Conservation (phyloP, 345 rosid genomes). For the Salix caprea region DNA sequence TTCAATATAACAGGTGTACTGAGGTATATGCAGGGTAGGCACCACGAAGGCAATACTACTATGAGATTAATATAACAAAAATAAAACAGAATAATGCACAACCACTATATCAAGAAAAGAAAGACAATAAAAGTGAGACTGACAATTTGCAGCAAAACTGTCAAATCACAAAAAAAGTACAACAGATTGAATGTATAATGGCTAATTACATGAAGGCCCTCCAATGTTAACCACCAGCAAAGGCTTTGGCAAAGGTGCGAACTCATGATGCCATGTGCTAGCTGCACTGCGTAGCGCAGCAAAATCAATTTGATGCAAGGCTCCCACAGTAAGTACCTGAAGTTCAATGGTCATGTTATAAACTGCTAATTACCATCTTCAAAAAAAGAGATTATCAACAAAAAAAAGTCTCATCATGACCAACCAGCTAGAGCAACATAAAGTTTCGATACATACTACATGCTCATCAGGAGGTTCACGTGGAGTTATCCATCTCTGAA, state of each 20-base stretch:
- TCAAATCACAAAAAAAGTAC: not conserved
- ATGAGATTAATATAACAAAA: not conserved
- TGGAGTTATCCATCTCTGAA: slow-evolving; percentile 79
- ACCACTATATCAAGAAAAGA: not conserved
- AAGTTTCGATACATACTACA: slow-evolving; percentile 47
- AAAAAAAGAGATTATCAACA: not conserved
- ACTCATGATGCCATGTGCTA: slow-evolving; percentile 81
- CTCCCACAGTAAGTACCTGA: slow-evolving; percentile 85
- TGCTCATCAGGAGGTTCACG: slow-evolving; percentile 67
- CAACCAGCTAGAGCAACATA: slow-evolving; percentile 1
- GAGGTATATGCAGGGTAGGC: not conserved
- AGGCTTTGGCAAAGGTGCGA: slow-evolving; percentile 88
- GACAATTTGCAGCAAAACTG: not conserved
- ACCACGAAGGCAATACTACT: not conserved
- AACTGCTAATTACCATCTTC: not conserved
- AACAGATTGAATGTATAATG: slow-evolving; percentile 6
- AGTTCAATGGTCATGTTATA: slow-evolving; percentile 12
- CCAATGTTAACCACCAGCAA: slow-evolving; percentile 88
- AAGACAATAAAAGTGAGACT: not conserved
- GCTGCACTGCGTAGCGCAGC: slow-evolving; percentile 85
- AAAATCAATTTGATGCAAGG: slow-evolving; percentile 84
- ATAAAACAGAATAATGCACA: not conserved
- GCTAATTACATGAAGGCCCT: slow-evolving; percentile 69
- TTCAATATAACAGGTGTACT: not conserved
- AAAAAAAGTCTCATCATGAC: slow-evolving; percentile 2